phyloP scores from a whole-genome alignment of 2,329 filamentous ascomycete species.

The Fusarium sp. region DNA sequence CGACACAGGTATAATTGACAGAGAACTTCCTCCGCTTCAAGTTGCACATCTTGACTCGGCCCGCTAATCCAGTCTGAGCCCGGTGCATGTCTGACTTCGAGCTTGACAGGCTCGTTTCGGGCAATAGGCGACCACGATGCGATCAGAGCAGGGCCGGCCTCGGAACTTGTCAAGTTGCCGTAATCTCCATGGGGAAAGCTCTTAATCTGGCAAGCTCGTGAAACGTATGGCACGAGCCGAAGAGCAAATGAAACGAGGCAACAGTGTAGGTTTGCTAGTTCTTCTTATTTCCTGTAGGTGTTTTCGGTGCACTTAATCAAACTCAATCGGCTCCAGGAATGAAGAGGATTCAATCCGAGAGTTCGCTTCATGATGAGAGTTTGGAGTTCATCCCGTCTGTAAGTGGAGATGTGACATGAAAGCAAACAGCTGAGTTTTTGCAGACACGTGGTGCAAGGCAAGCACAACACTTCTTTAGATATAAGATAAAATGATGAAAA shows the following conservation, averaged over 20 bases:
- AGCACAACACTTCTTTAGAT: neutral
- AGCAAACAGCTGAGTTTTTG: neutral
- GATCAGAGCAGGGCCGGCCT: conserved; percentile 26
- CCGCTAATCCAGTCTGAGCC: conserved; percentile 42
- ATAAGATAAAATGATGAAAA: neutral
- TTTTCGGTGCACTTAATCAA: conserved; percentile 15
- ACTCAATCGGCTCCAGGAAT: neutral
- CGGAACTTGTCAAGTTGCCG: conserved; percentile 27
- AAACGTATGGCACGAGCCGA: conserved; percentile 27
- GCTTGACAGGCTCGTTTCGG: conserved; percentile 43
- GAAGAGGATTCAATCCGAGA: conserved; percentile 8
- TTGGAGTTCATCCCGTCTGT: conserved; percentile 14
- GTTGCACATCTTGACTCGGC: conserved; percentile 47
- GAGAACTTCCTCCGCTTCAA: conserved; percentile 16
- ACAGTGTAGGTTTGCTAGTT: conserved; percentile 25
- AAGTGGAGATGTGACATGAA: conserved; percentile 1
- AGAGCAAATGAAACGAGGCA: conserved; percentile 20
- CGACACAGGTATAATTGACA: conserved; percentile 33
- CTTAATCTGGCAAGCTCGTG: conserved; percentile 38
- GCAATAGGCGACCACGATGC: conserved; percentile 32
- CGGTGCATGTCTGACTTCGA: conserved; percentile 47
- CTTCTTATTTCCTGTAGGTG: neutral
- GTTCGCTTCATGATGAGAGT: conserved; percentile 12
- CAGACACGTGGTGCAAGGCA: neutral
- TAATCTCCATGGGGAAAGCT: conserved; percentile 23